These are phyloP conservation scores for Flaveria robusta DNA, from an alignment of 129 eudicot genomes.

Conservation along the genomic window DNA sequence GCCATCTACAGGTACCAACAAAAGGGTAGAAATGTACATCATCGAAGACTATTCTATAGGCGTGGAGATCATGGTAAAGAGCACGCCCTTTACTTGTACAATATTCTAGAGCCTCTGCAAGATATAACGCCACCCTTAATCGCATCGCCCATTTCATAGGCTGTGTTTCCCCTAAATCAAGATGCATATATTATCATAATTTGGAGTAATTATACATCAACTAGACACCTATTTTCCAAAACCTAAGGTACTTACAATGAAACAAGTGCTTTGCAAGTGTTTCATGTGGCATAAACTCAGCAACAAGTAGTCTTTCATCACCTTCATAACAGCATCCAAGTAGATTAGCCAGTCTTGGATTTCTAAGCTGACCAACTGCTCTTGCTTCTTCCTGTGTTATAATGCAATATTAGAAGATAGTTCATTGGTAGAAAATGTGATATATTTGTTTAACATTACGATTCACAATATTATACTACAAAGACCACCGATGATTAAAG, in stretches of 20 bases:
- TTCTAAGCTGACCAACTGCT: conserved; percentile 87
- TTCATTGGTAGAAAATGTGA: not conserved
- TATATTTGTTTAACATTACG: not conserved
- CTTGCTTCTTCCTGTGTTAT: conserved; percentile 79
- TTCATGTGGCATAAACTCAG: conserved; percentile 91
- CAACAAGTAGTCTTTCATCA: conserved; percentile 76
- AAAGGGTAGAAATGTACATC: conserved; percentile 43
- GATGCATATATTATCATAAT: conserved; percentile 32
- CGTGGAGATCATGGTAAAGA: conserved; percentile 88
- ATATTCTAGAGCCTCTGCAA: conserved; percentile 85
- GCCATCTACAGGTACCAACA: not conserved
- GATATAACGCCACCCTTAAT: conserved; percentile 84
- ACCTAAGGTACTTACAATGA: conserved; percentile 63
- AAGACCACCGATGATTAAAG: not conserved
- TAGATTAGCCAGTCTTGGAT: conserved; percentile 71
- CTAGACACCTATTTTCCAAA: not conserved
- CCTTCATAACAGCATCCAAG: conserved; percentile 94
- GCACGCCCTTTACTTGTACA: conserved; percentile 87
- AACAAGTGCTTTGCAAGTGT: conserved; percentile 86
- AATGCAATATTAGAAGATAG: conserved; percentile 21
- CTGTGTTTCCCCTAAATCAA: conserved; percentile 79
- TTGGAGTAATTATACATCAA: not conserved
- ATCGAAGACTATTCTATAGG: conserved; percentile 82
- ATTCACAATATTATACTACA: conserved; percentile 3
- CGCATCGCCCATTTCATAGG: conserved; percentile 99